Evolutionary conservation across 2,329 filamentous ascomycete species (phyloP).

Genomic region (Fusarium tricinctum): DNA sequence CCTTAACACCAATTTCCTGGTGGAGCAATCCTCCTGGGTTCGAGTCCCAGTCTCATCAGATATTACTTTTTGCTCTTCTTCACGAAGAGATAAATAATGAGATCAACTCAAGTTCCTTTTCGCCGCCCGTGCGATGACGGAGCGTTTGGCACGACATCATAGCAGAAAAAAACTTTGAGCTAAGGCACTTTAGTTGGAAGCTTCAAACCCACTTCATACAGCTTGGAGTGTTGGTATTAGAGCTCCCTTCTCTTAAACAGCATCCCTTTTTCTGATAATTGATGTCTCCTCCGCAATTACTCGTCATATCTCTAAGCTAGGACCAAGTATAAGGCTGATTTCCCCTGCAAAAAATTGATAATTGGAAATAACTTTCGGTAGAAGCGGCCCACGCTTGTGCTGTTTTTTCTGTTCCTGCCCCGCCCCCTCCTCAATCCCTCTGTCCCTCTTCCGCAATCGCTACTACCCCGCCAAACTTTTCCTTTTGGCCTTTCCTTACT

Average conservation of each 20-base stretch:
- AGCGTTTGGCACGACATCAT: constrained; percentile 22
- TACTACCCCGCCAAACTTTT: constrained; percentile 51
- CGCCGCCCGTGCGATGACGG: constrained; percentile 25
- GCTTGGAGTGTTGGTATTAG: constrained; percentile 6
- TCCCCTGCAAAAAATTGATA: constrained; percentile 38
- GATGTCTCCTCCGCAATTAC: constrained; percentile 14
- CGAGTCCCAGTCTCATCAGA: constrained; percentile 50
- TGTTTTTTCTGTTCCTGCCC: constrained; percentile 34
- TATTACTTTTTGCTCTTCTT: constrained; percentile 15
- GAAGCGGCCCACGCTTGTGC: constrained; percentile 23
- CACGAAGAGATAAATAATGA: background rate
- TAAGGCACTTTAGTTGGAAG: constrained; percentile 1
- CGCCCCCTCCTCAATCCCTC: constrained; percentile 39
- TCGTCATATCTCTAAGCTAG: constrained; percentile 36
- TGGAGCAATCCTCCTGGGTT: constrained; percentile 52
- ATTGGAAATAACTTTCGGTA: constrained; percentile 10
- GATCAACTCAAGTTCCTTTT: background rate
- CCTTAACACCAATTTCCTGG: constrained; percentile 48
- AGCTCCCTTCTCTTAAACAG: constrained; percentile 7
- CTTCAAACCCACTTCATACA: constrained; percentile 21
- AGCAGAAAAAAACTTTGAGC: constrained; percentile 11
- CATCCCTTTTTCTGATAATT: background rate
- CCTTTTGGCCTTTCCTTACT: constrained; percentile 36
- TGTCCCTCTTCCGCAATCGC: constrained; percentile 36
- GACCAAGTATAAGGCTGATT: constrained; percentile 36